Evolutionary conservation across 2,329 filamentous ascomycete species (phyloP).

Genomic region (Clonostachys sp.): DNA sequence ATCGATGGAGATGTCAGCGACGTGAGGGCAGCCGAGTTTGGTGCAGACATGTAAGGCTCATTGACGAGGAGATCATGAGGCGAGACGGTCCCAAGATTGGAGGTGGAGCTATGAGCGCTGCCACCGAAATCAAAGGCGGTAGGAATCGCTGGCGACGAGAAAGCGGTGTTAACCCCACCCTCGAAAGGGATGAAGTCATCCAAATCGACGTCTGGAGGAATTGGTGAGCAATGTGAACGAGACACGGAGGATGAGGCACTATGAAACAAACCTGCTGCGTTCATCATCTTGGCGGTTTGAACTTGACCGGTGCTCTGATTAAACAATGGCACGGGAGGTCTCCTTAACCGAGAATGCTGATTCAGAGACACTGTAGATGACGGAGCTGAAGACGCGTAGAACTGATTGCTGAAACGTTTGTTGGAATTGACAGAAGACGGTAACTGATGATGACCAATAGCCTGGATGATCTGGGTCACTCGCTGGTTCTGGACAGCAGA

Average conservation of each 20-base stretch:
- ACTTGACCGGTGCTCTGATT: constrained; percentile 50
- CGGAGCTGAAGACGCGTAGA: constrained; percentile 65
- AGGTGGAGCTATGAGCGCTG: constrained; percentile 42
- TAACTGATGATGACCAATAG: constrained; percentile 46
- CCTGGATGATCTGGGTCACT: constrained; percentile 54
- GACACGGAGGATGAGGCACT: background rate
- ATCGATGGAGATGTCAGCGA: constrained; percentile 81
- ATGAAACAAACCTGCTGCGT: constrained; percentile 29
- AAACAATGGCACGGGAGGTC: constrained; percentile 72
- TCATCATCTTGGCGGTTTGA: constrained; percentile 37
- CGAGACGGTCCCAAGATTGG: constrained; percentile 69
- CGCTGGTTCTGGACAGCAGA: constrained; percentile 49
- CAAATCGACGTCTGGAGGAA: constrained; percentile 42
- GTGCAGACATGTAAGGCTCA: constrained; percentile 68
- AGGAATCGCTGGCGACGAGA: constrained; percentile 47
- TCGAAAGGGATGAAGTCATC: constrained; percentile 55
- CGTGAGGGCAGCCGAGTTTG: constrained; percentile 77
- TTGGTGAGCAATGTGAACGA: background rate
- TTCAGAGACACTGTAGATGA: constrained; percentile 55
- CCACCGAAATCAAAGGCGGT: constrained; percentile 45
- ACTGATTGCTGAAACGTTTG: constrained; percentile 54
- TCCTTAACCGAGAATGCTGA: constrained; percentile 43
- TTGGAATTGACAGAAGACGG: constrained; percentile 50
- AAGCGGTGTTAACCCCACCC: constrained; percentile 43
- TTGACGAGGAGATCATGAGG: constrained; percentile 75